phyloP scores from a whole-genome alignment of 768 basidiomycete genomes.

The Leccinum longicurvipes region DNA sequence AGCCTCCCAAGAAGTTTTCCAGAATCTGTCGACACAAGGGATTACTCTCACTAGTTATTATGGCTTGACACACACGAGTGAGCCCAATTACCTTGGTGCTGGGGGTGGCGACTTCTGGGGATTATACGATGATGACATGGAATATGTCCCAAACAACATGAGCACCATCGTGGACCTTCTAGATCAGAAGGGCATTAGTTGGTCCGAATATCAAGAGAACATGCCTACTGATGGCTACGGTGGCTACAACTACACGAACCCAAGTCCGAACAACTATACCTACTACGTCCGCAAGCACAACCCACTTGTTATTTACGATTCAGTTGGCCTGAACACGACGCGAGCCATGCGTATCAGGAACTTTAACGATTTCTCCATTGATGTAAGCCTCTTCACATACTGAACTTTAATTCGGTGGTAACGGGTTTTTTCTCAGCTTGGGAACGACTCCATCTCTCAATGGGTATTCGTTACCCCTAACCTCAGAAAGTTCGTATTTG shows the following conservation, averaged over 20 bases:
- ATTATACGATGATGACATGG: conserved; percentile 40
- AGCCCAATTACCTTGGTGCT: conserved; percentile 54
- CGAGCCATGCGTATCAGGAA: conserved; percentile 48
- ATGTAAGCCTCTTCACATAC: conserved; percentile 30
- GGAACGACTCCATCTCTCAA: conserved; percentile 47
- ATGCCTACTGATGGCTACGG: conserved; percentile 48
- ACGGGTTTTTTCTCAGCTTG: conserved; percentile 12
- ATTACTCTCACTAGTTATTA: conserved; percentile 46
- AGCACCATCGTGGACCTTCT: conserved; percentile 58
- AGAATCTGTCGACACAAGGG: conserved; percentile 45
- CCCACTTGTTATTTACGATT: conserved; percentile 49
- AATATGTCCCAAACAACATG: conserved; percentile 41
- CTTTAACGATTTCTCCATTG: conserved; percentile 60
- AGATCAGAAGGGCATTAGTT: conserved; percentile 53
- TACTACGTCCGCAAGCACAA: conserved; percentile 57
- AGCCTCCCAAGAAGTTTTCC: conserved; percentile 26
- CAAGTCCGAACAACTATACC: conserved; percentile 33
- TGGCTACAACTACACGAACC: conserved; percentile 35
- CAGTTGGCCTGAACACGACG: conserved; percentile 38
- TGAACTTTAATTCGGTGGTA: too few relatives aligned
- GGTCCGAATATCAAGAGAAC: conserved; percentile 59
- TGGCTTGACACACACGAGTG: conserved; percentile 51
- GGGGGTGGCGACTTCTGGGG: conserved; percentile 54
- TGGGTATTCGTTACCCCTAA: conserved; percentile 65
- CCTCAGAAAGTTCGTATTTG: conserved; percentile 28